phyloP scores from a whole-genome alignment of 306 rosid genomes.

The Luffa acutangula region DNA sequence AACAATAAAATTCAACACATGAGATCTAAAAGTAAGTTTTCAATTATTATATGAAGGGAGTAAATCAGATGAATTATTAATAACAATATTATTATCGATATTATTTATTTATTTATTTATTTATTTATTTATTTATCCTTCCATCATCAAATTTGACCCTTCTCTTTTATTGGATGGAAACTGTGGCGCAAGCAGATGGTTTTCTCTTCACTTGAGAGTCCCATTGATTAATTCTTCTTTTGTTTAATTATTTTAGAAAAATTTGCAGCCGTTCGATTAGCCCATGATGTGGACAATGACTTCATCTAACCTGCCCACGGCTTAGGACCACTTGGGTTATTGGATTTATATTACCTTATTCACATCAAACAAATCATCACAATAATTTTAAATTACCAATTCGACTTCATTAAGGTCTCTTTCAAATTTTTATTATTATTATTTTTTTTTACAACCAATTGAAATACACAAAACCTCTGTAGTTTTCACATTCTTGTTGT shows the following conservation, averaged over 20 bases:
- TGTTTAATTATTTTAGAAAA: not conserved
- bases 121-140: constrained; percentile 1
- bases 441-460: not conserved
- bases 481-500: not conserved
- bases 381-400: not conserved
- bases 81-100: not conserved
- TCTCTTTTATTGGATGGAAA: not conserved
- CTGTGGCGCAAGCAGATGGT: not conserved
- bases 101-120: constrained; percentile 3
- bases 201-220: not conserved
- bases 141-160: not conserved
- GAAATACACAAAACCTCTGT: not conserved
- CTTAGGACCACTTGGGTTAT: not conserved
- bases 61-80: not conserved
- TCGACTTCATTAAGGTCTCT: not conserved
- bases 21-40: not conserved
- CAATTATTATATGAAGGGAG: not conserved
- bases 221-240: not conserved
- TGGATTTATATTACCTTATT: not conserved
- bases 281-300: not conserved
- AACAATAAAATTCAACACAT: not conserved
- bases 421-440: too few species aligned
- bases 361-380: not conserved
- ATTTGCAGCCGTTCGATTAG: not conserved
- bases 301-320: constrained; percentile 5